These are phyloP conservation scores for Hygrocybe coccinea DNA, from an alignment of 768 basidiomycete genomes.

Conservation along the genomic window DNA sequence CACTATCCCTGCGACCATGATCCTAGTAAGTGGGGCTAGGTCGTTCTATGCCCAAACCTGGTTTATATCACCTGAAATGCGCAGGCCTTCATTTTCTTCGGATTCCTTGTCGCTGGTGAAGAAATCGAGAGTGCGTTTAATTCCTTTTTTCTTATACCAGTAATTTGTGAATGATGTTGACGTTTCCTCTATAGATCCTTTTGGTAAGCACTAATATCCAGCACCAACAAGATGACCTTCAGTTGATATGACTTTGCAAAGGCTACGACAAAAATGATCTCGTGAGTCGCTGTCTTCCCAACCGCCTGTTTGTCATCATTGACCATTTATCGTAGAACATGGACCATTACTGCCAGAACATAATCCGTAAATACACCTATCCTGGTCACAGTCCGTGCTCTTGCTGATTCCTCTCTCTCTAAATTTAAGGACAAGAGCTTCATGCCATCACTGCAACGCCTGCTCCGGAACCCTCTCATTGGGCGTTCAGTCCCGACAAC, in stretches of 20 bases:
- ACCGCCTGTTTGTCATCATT: constrained; percentile 2
- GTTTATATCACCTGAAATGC: background rate
- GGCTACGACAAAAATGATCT: constrained; percentile 74
- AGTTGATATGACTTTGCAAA: constrained; percentile 13
- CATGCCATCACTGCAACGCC: constrained; percentile 57
- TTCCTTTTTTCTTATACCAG: constrained; percentile 11
- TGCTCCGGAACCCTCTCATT: constrained; percentile 52
- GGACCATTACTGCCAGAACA: constrained; percentile 66
- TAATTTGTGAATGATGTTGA: background rate
- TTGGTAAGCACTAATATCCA: constrained; percentile 19
- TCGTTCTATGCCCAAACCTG: background rate
- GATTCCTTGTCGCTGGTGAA: constrained; percentile 68
- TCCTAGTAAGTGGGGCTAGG: constrained; percentile 40
- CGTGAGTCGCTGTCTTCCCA: constrained; percentile 30
- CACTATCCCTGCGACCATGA: constrained; percentile 59
- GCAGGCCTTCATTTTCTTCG: constrained; percentile 67
- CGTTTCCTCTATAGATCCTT: constrained; percentile 34
- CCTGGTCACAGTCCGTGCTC: constrained; percentile 2
- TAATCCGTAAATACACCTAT: constrained; percentile 47
- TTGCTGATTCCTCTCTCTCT: background rate
- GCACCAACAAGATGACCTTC: background rate
- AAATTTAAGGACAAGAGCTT: constrained; percentile 51
- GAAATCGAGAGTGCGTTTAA: constrained; percentile 61
- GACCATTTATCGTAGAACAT: constrained; percentile 41
- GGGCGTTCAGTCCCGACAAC: constrained; percentile 60